Conservation (phyloP, 768 basidiomycete genomes). For the Lenzites betulinus region DNA sequence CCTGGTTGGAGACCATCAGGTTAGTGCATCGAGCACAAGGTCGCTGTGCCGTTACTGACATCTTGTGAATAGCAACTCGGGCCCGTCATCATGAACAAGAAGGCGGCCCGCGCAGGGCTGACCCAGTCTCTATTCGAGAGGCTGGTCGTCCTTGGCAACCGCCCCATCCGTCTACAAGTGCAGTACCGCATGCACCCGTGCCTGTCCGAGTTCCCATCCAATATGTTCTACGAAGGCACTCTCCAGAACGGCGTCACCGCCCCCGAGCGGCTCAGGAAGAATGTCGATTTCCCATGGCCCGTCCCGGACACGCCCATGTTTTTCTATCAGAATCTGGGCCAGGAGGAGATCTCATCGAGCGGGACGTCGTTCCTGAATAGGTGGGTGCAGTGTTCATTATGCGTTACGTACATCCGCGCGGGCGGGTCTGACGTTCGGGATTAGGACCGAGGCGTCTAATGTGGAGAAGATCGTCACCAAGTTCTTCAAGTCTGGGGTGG, state of each 20-base stretch:
- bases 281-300: slow-evolving; percentile 99
- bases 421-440: slow-evolving; percentile 15
- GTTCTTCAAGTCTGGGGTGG: slow-evolving; percentile 98
- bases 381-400: slow-evolving; percentile 38
- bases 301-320: slow-evolving; percentile 98
- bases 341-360: slow-evolving; percentile 98
- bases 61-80: slow-evolving; percentile 73
- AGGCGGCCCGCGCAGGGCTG: slow-evolving; percentile 97
- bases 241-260: slow-evolving; percentile 99
- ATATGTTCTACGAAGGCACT: slow-evolving; percentile 99
- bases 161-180: slow-evolving; percentile 97
- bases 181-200: slow-evolving; percentile 99
- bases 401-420: slow-evolving; percentile 15
- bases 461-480: slow-evolving; percentile 99
- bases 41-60: slow-evolving; percentile 13
- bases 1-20: slow-evolving; percentile 91
- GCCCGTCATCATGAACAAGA: slow-evolving; percentile 99
- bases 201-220: slow-evolving; percentile 97
- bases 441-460: slow-evolving; percentile 95
- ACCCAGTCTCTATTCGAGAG: slow-evolving; percentile 99
- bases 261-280: slow-evolving; percentile 94
- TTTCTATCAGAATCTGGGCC: slow-evolving; percentile 99
- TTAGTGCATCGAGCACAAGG: slow-evolving; percentile 14
- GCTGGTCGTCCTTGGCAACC: slow-evolving; percentile 91
- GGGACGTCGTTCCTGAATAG: slow-evolving; percentile 98